These are phyloP conservation scores for Claviceps paspali DNA, from an alignment of 2,329 filamentous ascomycete species.

Conservation along the genomic window DNA sequence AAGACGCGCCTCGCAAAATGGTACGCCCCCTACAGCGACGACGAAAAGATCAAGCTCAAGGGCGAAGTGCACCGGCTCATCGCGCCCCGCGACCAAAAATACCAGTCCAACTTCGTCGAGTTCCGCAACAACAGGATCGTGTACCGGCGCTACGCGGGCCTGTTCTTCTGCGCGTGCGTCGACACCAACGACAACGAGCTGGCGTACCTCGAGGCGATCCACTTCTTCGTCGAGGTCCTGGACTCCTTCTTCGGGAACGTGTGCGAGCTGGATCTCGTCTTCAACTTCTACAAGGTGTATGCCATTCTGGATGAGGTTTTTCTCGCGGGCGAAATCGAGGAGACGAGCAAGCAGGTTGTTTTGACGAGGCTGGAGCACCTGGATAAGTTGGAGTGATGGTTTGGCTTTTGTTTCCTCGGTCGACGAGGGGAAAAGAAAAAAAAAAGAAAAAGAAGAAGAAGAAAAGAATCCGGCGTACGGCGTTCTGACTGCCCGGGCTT, in stretches of 20 bases:
- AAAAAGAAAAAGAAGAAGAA: too few relatives aligned
- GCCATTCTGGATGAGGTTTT: slow-evolving; percentile 98
- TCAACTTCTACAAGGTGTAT: slow-evolving; percentile 80
- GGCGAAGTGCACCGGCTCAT: slow-evolving; percentile 98
- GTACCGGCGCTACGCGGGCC: slow-evolving; percentile 89
- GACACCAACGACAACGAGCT: slow-evolving; percentile 98
- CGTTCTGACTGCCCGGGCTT: too few relatives aligned
- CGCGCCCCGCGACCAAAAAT: slow-evolving; percentile 94
- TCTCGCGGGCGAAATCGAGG: slow-evolving; percentile 91
- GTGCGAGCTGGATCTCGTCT: slow-evolving; percentile 86
- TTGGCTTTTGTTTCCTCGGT: too few relatives aligned
- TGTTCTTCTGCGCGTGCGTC: slow-evolving; percentile 99
- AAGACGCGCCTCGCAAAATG: slow-evolving; percentile 98
- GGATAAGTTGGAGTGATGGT: slow-evolving; percentile 72
- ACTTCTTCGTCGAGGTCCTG: slow-evolving; percentile 98
- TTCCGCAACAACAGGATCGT: slow-evolving; percentile 90
- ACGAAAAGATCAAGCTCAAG: slow-evolving; percentile 98
- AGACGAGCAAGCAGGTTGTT: slow-evolving; percentile 97
- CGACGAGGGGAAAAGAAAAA: too few relatives aligned
- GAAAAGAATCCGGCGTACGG: neutral
- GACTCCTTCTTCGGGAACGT: slow-evolving; percentile 99
- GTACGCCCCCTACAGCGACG: slow-evolving; percentile 97
- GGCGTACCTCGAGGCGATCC: slow-evolving; percentile 90
- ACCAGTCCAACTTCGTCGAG: slow-evolving; percentile 99
- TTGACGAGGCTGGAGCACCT: slow-evolving; percentile 86